Percentiles rank a stretch among this genome's conserved stretches.
phyloP scores from a whole-genome alignment of 495 filamentous ascomycete species.

The Schizothecium vesticola region DNA sequence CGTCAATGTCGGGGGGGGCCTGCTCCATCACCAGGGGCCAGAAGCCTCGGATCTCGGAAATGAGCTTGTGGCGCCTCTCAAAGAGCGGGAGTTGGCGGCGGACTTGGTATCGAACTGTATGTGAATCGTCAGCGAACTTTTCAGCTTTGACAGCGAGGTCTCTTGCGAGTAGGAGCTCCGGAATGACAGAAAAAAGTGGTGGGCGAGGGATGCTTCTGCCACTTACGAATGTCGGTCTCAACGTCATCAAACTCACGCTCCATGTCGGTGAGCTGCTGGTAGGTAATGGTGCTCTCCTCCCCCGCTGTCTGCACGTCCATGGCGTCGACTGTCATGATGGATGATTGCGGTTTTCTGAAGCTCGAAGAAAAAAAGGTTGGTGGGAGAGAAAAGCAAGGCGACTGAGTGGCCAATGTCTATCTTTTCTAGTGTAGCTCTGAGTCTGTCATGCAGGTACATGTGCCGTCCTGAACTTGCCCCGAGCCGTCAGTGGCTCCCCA shows the following conservation, averaged over 20 bases:
- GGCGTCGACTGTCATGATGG: not conserved
- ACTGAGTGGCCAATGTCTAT: constrained; percentile 27
- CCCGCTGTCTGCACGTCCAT: constrained; percentile 13
- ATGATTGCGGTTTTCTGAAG: not conserved
- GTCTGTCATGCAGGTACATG: not conserved
- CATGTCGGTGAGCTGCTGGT: constrained; percentile 55
- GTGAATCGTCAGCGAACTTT: not conserved
- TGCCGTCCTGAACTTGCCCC: not conserved
- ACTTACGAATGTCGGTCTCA: constrained; percentile 65
- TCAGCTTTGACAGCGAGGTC: not conserved
- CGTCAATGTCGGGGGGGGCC: constrained; percentile 75
- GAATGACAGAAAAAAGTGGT: not conserved
- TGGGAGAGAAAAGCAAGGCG: constrained; percentile 16
- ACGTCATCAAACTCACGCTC: constrained; percentile 67
- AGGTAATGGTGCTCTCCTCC: constrained; percentile 42
- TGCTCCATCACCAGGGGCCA: constrained; percentile 85
- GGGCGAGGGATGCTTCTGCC: not conserved
- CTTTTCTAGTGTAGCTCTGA: not conserved
- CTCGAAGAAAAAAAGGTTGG: not conserved
- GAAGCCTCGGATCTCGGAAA: constrained; percentile 70
- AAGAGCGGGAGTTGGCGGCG: constrained; percentile 62
- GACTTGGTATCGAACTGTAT: constrained; percentile 34
- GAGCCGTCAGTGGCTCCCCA: not conserved
- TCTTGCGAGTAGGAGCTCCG: too few relatives aligned
- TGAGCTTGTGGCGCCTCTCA: constrained; percentile 61